Evolutionary conservation across 2,329 filamentous ascomycete genomes (phyloP).

Genomic region (Fusarium foetens): DNA sequence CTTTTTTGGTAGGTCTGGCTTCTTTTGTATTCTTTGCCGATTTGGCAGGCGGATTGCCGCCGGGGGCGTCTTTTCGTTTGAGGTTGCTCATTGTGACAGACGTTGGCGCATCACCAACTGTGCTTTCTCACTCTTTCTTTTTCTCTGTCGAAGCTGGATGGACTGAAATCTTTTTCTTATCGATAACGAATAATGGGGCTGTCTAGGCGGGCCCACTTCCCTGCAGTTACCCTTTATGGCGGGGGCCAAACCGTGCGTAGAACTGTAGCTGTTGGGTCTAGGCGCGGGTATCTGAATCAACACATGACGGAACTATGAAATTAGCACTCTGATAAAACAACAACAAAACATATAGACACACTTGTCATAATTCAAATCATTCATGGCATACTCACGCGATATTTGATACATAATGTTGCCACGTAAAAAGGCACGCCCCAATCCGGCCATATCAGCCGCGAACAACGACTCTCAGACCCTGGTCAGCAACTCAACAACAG

Average conservation of each 20-base stretch:
- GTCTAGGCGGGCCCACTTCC: background rate
- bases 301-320: constrained; percentile 30
- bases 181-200: constrained; percentile 25
- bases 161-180: constrained; percentile 17
- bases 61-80: constrained; percentile 68
- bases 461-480: constrained; percentile 22
- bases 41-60: constrained; percentile 60
- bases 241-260: background rate
- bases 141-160: constrained; percentile 19
- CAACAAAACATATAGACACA: constrained; percentile 15
- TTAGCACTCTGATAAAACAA: constrained; percentile 22
- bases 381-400: constrained; percentile 13
- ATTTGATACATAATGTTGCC: constrained; percentile 44
- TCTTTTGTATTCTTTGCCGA: constrained; percentile 58
- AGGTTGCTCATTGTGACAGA: constrained; percentile 62
- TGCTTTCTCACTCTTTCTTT: constrained; percentile 30
- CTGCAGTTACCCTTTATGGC: constrained; percentile 1
- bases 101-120: constrained; percentile 43
- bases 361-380: background rate
- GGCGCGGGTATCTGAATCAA: constrained; percentile 34
- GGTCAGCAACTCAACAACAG: constrained; percentile 27
- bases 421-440: constrained; percentile 49
- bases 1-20: constrained; percentile 60
- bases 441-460: constrained; percentile 40
- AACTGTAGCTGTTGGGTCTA: constrained; percentile 8